Evolutionary conservation across 140 eudicot genomes (phyloP), one percentile per base, ranked within the genome.

Genomic region (Anethum foeniculum): DNA sequence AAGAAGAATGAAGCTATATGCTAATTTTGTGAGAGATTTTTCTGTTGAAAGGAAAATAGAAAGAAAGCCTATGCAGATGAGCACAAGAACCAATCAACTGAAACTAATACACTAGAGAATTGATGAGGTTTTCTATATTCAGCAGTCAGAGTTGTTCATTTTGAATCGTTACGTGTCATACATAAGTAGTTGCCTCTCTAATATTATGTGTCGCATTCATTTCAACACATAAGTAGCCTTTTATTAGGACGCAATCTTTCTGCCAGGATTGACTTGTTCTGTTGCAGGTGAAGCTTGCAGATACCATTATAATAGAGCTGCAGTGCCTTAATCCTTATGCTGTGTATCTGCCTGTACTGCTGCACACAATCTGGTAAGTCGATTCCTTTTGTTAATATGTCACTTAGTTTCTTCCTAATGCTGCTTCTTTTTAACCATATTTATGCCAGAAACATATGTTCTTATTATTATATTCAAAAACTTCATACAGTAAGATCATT

Each of bases 231-330:
- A 16, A 75, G 3, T 73, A 38, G 44, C 48, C 23, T 43, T 43
- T 43, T 25, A 75, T 4, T 75, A 13, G 58, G 51, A 14, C 39
- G 25, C 6, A 16, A 73, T 73, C 52, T 39, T 43, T 43, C 32
- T 46, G 21, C 47, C 47, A 23, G 46, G 48, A 74, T n/a, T 41
- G 46, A 72, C 14, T 30, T 6, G 78, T 25, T 44, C 34, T 44
- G 60, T 46, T 75, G 58, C 60, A 23, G 60, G 58, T 18, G 56
- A 23, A n/a, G 51, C 78, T 75, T 46, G 78, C 60, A 75, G 60
- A 25, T 43, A 46, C 30, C 78, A n/a, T 46, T 75, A 25, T 43
- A 43, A 58, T 58, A 23, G 14, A 7, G 78, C 41, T 75, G 41
- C 78, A 15, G 39, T 14, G 43, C 68, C 68, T 58, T 7, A n/a